Conservation (phyloP, 2,329 filamentous ascomycete genomes). For the Tolypocladium paradoxum region DNA sequence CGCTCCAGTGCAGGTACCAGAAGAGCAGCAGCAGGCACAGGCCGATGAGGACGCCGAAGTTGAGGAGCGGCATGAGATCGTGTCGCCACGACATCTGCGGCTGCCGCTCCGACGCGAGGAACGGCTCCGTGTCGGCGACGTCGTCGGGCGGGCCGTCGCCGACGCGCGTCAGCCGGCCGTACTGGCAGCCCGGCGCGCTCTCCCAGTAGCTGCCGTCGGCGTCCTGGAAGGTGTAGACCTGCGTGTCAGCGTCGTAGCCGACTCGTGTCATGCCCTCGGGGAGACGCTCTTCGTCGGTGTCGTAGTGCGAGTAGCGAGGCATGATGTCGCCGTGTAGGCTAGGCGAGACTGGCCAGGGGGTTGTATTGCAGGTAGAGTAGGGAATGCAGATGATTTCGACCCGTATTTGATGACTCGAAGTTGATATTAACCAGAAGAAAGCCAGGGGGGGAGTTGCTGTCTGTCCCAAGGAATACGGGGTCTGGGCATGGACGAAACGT, state of each 20-base stretch:
- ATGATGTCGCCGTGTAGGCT: not conserved
- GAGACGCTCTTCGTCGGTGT: slow-evolving; percentile 39
- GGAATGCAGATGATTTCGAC: not conserved
- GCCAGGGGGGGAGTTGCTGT: no score
- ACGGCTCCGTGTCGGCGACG: slow-evolving; percentile 19
- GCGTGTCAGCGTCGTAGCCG: slow-evolving; percentile 45
- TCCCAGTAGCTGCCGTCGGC: slow-evolving; percentile 37
- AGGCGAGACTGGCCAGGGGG: no score
- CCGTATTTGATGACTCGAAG: not conserved
- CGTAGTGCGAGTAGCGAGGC: slow-evolving; percentile 27
- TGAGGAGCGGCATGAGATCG: slow-evolving; percentile 43
- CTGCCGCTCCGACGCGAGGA: slow-evolving; percentile 13
- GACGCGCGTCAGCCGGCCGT: slow-evolving; percentile 34
- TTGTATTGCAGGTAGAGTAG: not conserved
- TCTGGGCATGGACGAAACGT: no score
- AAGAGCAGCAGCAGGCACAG: slow-evolving; percentile 38
- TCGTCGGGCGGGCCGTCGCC: slow-evolving; percentile 16
- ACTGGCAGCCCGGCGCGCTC: slow-evolving; percentile 36
- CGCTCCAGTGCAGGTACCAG: slow-evolving; percentile 31
- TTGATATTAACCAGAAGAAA: no score
- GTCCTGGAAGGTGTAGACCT: slow-evolving; percentile 42
- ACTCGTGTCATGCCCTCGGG: slow-evolving; percentile 43
- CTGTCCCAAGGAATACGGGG: no score
- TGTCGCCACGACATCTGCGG: slow-evolving; percentile 35
- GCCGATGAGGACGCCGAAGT: slow-evolving; percentile 44